phyloP scores from a whole-genome alignment of 768 basidiomycete species.

The Cubamyces sp. region DNA sequence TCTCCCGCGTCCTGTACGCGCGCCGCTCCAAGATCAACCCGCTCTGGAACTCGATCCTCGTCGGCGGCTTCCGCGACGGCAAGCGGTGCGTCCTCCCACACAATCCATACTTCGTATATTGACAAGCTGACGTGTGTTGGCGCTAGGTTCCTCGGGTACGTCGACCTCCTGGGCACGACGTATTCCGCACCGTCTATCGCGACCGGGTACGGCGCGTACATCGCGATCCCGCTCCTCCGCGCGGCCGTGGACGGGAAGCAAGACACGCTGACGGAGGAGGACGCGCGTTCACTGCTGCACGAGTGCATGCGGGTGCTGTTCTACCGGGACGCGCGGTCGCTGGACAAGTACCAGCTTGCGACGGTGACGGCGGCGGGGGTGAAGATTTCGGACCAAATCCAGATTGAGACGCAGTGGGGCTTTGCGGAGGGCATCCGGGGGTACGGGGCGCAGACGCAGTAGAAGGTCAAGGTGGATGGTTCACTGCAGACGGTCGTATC shows the following conservation, averaged over 20 bases:
- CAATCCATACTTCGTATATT: not conserved
- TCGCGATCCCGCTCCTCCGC: slow-evolving; percentile 91
- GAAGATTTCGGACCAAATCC: slow-evolving; percentile 76
- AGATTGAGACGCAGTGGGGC: slow-evolving; percentile 80
- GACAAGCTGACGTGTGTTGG: not conserved
- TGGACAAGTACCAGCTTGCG: slow-evolving; percentile 99
- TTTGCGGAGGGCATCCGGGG: slow-evolving; percentile 94
- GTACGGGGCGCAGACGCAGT: slow-evolving; percentile 92
- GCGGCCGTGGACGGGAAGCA: slow-evolving; percentile 87
- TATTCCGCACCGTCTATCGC: slow-evolving; percentile 93
- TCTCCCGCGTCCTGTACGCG: slow-evolving; percentile 88
- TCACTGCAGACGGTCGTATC: too few species aligned
- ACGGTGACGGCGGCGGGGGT: slow-evolving; percentile 80
- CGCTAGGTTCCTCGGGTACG: slow-evolving; percentile 88
- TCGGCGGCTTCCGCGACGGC: slow-evolving; percentile 89
- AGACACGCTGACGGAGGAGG: slow-evolving; percentile 72
- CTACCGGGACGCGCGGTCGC: slow-evolving; percentile 93
- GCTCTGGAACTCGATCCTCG: slow-evolving; percentile 92
- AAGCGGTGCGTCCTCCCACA: slow-evolving; percentile 56
- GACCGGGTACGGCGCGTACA: slow-evolving; percentile 91
- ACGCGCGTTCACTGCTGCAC: slow-evolving; percentile 78
- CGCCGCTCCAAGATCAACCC: slow-evolving; percentile 90
- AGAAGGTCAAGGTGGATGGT: slow-evolving; percentile 25
- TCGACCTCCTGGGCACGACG: slow-evolving; percentile 96
- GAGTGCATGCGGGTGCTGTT: slow-evolving; percentile 92